phyloP scores from a whole-genome alignment of 225 moss, liverwort and hornwort genomes.

The Neckera pumila region DNA sequence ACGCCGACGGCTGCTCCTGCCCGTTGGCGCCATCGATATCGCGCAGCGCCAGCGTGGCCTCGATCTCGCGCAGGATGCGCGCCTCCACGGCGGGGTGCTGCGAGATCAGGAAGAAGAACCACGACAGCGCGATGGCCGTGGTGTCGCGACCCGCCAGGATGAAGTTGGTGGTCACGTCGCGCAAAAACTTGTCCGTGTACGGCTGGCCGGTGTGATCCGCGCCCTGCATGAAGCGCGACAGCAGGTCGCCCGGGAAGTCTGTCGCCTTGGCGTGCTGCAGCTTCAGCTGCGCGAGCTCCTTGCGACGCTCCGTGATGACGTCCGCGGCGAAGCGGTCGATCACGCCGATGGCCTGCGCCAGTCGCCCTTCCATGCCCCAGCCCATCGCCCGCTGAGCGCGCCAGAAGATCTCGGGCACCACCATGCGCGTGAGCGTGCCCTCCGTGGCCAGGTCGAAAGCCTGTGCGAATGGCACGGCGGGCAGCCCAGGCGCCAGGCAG shows the following conservation, averaged over 20 bases:
- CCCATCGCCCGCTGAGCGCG: constrained; percentile 19
- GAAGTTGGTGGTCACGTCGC: constrained; percentile 60
- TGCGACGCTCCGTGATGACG: constrained; percentile 46
- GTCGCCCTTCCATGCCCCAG: constrained; percentile 28
- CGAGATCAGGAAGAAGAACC: constrained; percentile 62
- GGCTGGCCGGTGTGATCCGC: constrained; percentile 6
- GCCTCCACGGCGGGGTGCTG: constrained; percentile 36
- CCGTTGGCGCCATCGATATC: no score
- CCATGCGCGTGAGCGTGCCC: constrained; percentile 30
- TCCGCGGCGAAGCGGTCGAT: constrained; percentile 42
- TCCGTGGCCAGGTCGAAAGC: constrained; percentile 55
- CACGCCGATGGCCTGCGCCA: constrained; percentile 28
- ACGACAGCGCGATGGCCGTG: constrained; percentile 43
- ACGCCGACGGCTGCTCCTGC: background rate
- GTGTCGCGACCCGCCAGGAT: constrained; percentile 64
- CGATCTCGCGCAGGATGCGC: constrained; percentile 25
- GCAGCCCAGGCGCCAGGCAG: constrained; percentile 40
- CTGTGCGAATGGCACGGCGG: constrained; percentile 36
- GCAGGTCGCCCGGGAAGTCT: constrained; percentile 42
- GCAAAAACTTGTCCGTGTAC: constrained; percentile 38
- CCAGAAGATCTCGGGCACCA: constrained; percentile 34
- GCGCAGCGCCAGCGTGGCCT: background rate
- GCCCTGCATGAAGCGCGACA: constrained; percentile 60
- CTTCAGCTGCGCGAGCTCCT: constrained; percentile 17
- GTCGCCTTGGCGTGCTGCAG: background rate